Conservation (phyloP, 495 filamentous ascomycete species). For the Penicillium bialowiezense region DNA sequence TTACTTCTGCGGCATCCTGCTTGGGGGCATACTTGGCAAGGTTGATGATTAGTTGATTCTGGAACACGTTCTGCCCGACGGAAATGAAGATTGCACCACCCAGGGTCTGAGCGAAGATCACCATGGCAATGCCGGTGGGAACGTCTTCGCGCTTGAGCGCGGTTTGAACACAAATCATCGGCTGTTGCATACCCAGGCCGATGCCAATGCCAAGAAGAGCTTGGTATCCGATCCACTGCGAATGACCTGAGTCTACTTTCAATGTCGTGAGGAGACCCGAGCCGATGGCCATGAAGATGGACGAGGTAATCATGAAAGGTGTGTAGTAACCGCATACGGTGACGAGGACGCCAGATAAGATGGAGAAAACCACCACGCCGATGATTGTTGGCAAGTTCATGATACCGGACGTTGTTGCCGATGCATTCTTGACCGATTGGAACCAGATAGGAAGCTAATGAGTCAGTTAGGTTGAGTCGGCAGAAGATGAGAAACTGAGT, state of each 20-base stretch:
- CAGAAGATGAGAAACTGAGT: neutral
- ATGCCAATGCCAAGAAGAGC: conserved; percentile 66
- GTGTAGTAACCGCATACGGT: conserved; percentile 71
- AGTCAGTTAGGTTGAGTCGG: conserved; percentile 15
- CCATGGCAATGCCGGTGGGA: conserved; percentile 61
- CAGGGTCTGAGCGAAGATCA: conserved; percentile 70
- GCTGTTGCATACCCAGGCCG: conserved; percentile 66
- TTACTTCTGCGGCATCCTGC: conserved; percentile 46
- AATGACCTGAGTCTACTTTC: conserved; percentile 46
- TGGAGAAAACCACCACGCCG: conserved; percentile 54
- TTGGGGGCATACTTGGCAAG: conserved; percentile 49
- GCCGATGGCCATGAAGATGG: conserved; percentile 61
- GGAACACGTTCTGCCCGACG: conserved; percentile 75
- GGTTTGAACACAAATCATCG: conserved; percentile 67
- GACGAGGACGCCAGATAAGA: conserved; percentile 60
- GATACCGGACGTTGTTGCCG: conserved; percentile 70
- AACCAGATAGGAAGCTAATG: conserved; percentile 81
- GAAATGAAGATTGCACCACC: conserved; percentile 73
- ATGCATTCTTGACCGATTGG: conserved; percentile 73
- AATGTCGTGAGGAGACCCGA: conserved; percentile 69
- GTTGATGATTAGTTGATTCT: conserved; percentile 62
- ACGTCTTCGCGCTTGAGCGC: conserved; percentile 60
- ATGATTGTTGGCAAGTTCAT: conserved; percentile 74
- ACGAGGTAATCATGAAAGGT: conserved; percentile 64
- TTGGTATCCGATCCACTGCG: conserved; percentile 78